Evolutionary conservation across 371 early-diverging fungal genomes (phyloP).

Genomic region (Catenaria anguillulae): DNA sequence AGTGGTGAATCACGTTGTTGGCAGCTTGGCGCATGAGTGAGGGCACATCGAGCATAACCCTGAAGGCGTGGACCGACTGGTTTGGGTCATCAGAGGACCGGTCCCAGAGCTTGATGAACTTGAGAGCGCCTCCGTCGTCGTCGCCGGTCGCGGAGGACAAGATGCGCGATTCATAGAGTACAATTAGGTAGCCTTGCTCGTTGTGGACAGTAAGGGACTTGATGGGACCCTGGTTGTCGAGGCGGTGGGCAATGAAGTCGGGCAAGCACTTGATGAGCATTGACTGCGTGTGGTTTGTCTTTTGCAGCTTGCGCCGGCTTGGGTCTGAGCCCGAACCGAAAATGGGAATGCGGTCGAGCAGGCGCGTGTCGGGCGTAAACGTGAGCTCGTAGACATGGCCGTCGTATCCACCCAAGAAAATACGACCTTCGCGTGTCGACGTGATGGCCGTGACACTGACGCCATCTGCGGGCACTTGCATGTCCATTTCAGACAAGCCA

Average conservation of each 20-base stretch:
- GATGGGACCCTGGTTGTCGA: slow-evolving; percentile 16
- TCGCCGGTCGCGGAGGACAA: slow-evolving; percentile 44
- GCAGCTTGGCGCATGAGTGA: too few species aligned
- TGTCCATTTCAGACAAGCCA: slow-evolving; percentile 32
- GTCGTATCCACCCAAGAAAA: slow-evolving; percentile 68
- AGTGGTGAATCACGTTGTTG: too few species aligned
- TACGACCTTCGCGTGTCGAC: slow-evolving; percentile 60
- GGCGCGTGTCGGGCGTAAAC: slow-evolving; percentile 18
- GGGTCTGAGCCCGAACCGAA: too few species aligned
- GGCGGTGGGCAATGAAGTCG: slow-evolving; percentile 22
- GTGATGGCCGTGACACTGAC: slow-evolving; percentile 56
- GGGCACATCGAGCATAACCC: too few species aligned
- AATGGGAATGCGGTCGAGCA: background rate
- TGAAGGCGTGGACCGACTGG: slow-evolving; percentile 14
- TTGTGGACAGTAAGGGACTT: slow-evolving; percentile 17
- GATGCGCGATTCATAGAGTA: slow-evolving; percentile 14
- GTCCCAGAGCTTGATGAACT: background rate
- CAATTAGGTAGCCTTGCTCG: background rate
- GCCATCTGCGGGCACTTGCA: slow-evolving; percentile 55
- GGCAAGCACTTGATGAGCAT: slow-evolving; percentile 38
- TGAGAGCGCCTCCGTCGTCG: slow-evolving; percentile 48
- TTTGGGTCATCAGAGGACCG: background rate
- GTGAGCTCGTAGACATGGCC: slow-evolving; percentile 70
- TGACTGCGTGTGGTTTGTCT: slow-evolving; percentile 41
- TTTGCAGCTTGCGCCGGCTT: slow-evolving; percentile 45